Percentiles rank a stretch among this genome's conserved stretches.
Evolutionary conservation across 2,329 filamentous ascomycete genomes (phyloP).

Genomic region (Cercospora brassicicola): DNA sequence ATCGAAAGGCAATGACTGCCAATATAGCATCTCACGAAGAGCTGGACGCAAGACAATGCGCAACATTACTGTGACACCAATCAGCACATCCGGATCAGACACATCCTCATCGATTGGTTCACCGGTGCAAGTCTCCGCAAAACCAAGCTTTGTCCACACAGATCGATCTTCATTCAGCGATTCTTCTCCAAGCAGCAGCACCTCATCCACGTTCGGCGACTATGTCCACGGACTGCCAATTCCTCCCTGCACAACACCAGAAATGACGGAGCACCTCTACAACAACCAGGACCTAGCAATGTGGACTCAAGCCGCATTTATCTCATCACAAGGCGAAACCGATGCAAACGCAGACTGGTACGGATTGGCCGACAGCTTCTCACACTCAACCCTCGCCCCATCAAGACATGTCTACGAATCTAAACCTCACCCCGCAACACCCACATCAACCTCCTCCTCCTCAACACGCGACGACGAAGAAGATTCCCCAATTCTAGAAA

Average conservation of each 20-base stretch:
- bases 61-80: constrained; percentile 3
- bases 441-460: neutral
- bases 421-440: neutral
- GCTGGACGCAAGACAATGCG: constrained; percentile 25
- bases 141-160: neutral
- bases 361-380: neutral
- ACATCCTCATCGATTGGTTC: constrained; percentile 11
- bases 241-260: neutral
- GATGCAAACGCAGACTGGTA: constrained; percentile 2
- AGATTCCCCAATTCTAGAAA: neutral
- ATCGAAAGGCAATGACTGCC: constrained; percentile 25
- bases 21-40: constrained; percentile 30
- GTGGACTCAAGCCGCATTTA: constrained; percentile 7
- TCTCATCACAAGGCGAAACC: neutral
- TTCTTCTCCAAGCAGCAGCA: neutral
- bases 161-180: neutral
- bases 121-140: constrained; percentile 1
- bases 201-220: neutral
- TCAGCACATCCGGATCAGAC: constrained; percentile 1
- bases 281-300: neutral
- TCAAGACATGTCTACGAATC: neutral
- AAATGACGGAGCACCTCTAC: neutral
- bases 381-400: neutral
- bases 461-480: neutral
- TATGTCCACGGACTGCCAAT: neutral